These are phyloP conservation scores for Asterochloris erici DNA, from an alignment of 139 green algal species.

Conservation along the genomic window DNA sequence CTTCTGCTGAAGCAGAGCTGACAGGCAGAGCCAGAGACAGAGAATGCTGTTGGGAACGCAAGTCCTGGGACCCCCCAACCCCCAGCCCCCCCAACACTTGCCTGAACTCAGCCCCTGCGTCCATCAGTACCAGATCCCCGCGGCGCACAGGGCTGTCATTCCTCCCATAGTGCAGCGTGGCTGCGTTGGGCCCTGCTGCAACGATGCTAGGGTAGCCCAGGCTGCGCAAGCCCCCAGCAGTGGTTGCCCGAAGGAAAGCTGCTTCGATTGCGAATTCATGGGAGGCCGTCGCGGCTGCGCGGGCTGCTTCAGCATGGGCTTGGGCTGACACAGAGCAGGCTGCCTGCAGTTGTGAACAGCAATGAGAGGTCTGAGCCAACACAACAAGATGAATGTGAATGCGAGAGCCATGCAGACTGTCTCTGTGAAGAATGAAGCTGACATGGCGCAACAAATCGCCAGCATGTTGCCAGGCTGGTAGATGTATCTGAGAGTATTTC, in stretches of 20 bases:
- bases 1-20: too few relatives aligned
- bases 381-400: too few relatives aligned
- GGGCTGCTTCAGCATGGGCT: background rate
- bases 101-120: slow-evolving; percentile 17
- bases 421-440: too few relatives aligned
- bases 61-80: background rate
- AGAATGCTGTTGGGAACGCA: background rate
- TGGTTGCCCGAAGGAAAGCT: slow-evolving; percentile 4
- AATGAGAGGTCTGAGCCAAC: too few relatives aligned
- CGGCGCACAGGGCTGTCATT: background rate
- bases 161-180: slow-evolving; percentile 7
- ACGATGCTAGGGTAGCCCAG: slow-evolving; percentile 11
- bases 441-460: too few relatives aligned
- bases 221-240: background rate
- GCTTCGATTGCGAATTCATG: slow-evolving; percentile 10
- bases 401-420: too few relatives aligned
- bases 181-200: slow-evolving; percentile 5
- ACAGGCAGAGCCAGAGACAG: too few relatives aligned
- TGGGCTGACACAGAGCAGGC: background rate
- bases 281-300: background rate
- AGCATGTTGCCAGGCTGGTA: too few relatives aligned
- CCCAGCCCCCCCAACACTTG: background rate
- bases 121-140: slow-evolving; percentile 9
- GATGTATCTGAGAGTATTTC: too few relatives aligned
- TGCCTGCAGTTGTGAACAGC: too few relatives aligned